phyloP scores from a whole-genome alignment of 1,284 basidiomycete genomes.

The Thelephora terrestris region DNA sequence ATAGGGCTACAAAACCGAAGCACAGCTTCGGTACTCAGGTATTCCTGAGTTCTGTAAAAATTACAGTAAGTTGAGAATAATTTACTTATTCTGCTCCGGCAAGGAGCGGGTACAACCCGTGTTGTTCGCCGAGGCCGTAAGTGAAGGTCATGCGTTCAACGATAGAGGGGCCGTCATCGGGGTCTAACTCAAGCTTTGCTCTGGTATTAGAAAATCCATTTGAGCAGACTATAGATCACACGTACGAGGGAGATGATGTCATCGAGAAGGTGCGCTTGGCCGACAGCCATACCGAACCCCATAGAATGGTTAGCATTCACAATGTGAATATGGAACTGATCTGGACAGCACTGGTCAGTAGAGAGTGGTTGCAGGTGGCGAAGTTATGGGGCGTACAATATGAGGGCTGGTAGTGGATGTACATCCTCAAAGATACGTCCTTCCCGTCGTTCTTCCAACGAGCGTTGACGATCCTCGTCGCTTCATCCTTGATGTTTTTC shows the following conservation, averaged over 20 bases:
- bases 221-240: slow-evolving; percentile 6
- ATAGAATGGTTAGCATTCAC: slow-evolving; percentile 66
- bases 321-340: slow-evolving; percentile 94
- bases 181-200: slow-evolving; percentile 50
- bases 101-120: slow-evolving; percentile 40
- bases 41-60: too few species aligned
- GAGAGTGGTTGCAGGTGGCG: background rate
- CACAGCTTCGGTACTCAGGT: too few species aligned
- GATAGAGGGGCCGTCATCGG: slow-evolving; percentile 34
- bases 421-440: slow-evolving; percentile 61
- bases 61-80: too few species aligned
- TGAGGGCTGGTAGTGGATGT: slow-evolving; percentile 91
- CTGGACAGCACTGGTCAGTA: slow-evolving; percentile 29
- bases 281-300: slow-evolving; percentile 68
- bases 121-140: slow-evolving; percentile 76
- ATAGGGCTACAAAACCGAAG: too few species aligned
- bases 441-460: slow-evolving; percentile 46
- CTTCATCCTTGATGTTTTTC: slow-evolving; percentile 50
- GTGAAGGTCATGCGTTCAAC: slow-evolving; percentile 70
- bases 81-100: too few species aligned
- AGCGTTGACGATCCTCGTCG: slow-evolving; percentile 40
- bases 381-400: slow-evolving; percentile 75
- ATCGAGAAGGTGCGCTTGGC: slow-evolving; percentile 89
- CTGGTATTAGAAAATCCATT: slow-evolving; percentile 1
- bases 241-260: slow-evolving; percentile 78